These are phyloP conservation scores for Puccinellia tenuiflora DNA, from an alignment of 176 grass and related monocot species.

Conservation along the genomic window DNA sequence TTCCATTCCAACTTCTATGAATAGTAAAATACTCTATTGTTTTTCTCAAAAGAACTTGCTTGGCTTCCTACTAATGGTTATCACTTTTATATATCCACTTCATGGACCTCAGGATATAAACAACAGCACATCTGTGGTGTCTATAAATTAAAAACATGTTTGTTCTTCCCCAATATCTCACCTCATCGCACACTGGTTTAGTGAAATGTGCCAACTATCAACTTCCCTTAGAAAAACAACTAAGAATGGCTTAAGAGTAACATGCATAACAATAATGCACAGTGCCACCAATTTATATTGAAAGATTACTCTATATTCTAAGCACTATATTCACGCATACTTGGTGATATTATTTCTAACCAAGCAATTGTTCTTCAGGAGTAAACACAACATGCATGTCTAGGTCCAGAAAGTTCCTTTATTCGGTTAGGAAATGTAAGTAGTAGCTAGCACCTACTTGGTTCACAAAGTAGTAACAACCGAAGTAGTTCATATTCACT, in stretches of 20 bases:
- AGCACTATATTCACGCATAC: neutral
- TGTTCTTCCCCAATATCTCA: neutral
- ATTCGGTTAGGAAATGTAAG: no score
- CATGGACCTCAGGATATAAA: neutral
- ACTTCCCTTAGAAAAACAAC: neutral
- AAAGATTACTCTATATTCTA: neutral
- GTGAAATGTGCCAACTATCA: neutral
- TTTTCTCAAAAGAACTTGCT: neutral
- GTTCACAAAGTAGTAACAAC: neutral
- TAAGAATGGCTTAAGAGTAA: neutral
- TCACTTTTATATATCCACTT: neutral
- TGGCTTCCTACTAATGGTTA: neutral
- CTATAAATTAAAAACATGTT: neutral
- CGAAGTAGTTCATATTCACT: neutral
- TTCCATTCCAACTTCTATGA: neutral
- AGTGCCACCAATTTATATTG: neutral
- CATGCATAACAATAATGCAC: neutral
- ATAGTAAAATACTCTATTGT: neutral
- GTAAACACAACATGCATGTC: neutral
- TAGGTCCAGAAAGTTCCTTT: no score
- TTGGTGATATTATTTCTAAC: neutral
- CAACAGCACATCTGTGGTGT: rapidly evolving
- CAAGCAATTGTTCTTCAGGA: neutral
- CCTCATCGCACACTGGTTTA: neutral
- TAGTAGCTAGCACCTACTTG: neutral